These are phyloP conservation scores for Trypanosoma theileri DNA, from an alignment of 208 protist species.

Conservation along the genomic window DNA sequence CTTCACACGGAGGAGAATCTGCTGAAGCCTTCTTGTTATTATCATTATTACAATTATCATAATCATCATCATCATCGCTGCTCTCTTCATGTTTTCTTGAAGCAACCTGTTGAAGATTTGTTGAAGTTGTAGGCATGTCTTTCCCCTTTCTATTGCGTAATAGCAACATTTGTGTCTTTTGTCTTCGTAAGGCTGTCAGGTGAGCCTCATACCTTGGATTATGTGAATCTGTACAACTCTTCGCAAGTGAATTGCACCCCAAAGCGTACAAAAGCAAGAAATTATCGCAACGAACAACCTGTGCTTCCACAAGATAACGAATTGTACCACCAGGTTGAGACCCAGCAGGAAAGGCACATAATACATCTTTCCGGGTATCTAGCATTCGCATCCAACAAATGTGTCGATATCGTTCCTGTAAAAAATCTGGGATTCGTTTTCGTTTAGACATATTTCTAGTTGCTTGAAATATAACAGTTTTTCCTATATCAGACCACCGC, in stretches of 20 bases:
- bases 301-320: conserved; percentile 78
- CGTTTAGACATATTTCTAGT: conserved; percentile 28
- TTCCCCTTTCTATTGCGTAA: background rate
- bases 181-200: conserved; percentile 35
- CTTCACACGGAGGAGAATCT: conserved; percentile 6
- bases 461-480: conserved; percentile 67
- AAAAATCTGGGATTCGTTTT: conserved; percentile 43
- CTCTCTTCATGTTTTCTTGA: background rate
- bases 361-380: conserved; percentile 45
- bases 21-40: background rate
- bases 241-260: conserved; percentile 64
- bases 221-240: conserved; percentile 56
- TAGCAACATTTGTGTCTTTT: conserved; percentile 14
- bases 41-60: background rate
- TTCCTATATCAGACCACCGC: conserved; percentile 36
- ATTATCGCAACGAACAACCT: conserved; percentile 55
- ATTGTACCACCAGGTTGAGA: conserved; percentile 60
- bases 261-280: conserved; percentile 69
- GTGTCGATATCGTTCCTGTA: conserved; percentile 53
- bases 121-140: background rate
- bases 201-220: conserved; percentile 68
- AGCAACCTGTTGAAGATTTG: too few relatives aligned
- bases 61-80: background rate
- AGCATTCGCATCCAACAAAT: conserved; percentile 58
- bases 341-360: conserved; percentile 67